Conservation (phyloP, 2,329 filamentous ascomycete species). For the Penicillium concentricum region DNA sequence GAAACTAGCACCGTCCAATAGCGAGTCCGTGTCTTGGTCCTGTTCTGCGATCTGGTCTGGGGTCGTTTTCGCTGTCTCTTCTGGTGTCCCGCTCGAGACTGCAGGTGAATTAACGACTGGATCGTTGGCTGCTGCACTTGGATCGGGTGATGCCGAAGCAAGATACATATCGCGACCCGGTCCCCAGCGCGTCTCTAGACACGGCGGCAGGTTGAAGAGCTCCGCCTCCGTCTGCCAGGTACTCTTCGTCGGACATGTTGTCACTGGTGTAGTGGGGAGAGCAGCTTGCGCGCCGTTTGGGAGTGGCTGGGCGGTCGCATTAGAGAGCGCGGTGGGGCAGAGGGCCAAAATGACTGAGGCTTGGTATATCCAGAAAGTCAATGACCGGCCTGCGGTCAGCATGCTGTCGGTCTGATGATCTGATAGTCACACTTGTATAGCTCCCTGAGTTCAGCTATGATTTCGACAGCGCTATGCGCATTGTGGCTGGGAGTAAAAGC, state of each 20-base stretch:
- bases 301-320: constrained; percentile 4
- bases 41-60: constrained; percentile 22
- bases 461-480: constrained; percentile 10
- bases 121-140: background rate
- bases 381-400: constrained; percentile 13
- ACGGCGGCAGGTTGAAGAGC: constrained; percentile 15
- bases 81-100: background rate
- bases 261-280: background rate
- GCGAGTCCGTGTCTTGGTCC: constrained; percentile 62
- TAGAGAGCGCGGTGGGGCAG: background rate
- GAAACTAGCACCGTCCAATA: constrained; percentile 75
- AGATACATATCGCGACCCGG: background rate
- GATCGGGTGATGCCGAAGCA: background rate
- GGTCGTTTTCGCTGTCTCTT: background rate
- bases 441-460: constrained; percentile 7
- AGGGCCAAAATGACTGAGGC: constrained; percentile 10
- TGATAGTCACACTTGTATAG: constrained; percentile 1
- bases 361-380: constrained; percentile 6
- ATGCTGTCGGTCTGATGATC: constrained; percentile 8
- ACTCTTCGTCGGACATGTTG: constrained; percentile 13
- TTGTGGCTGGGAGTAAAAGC: constrained; percentile 12
- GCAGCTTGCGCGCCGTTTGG: background rate
- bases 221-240: constrained; percentile 17
- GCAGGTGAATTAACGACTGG: background rate
- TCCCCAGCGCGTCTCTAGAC: constrained; percentile 15